Base-by-base conservation (phyloP, 202 grass and related monocot genomes). In the Schoenoplectus tabernaemontani region DNA sequence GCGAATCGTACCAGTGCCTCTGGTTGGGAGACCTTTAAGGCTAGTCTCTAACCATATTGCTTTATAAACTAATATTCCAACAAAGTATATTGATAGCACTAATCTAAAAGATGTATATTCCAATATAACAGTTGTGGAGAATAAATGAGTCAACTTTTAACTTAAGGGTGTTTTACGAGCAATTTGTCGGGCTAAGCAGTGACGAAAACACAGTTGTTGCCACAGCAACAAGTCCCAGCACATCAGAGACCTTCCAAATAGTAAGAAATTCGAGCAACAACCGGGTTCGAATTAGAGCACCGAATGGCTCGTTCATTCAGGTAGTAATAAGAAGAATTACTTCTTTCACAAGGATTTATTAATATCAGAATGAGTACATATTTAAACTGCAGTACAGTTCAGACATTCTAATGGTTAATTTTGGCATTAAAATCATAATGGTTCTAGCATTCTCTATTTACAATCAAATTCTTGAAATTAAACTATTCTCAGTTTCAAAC, bases 1-100 rank as follows among this genome's bases (percentile, higher is more conserved):
- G 82, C 90, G 7, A 85, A 96, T 72, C 86, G 88, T 59, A 19
- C 83, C 0, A 38, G 57, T 0, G 84, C 93, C 4, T 96, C 86
- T 0, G 81, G 83, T 2, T 96, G 93, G 93, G 93, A 96, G 71
- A 93, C 89, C 48, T 96, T 96, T 85, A 96, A 76, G 88, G 93
- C 88, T 24, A 46, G 42, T 20, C 19, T 71, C 34, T 30, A 33
- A 53, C 19, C 57, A 20, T 57, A 47, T 1, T 38, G 56, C n/a
- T 34, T 51, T 41, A 34, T 30, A n/a, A 76, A 34, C 43, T 30
- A 16, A 51, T 41, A 32, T 66, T 59, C 8, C 11, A 32, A 33
- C 10, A 30, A 32, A 43, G 3, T 44, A 57, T 59, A n/a, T 60
- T 53, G 46, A 19, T 74, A 74, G 48, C 7, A 47, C 22, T 62